These are phyloP conservation scores for Hericium erinaceus DNA, from an alignment of 768 basidiomycete species.

Conservation along the genomic window DNA sequence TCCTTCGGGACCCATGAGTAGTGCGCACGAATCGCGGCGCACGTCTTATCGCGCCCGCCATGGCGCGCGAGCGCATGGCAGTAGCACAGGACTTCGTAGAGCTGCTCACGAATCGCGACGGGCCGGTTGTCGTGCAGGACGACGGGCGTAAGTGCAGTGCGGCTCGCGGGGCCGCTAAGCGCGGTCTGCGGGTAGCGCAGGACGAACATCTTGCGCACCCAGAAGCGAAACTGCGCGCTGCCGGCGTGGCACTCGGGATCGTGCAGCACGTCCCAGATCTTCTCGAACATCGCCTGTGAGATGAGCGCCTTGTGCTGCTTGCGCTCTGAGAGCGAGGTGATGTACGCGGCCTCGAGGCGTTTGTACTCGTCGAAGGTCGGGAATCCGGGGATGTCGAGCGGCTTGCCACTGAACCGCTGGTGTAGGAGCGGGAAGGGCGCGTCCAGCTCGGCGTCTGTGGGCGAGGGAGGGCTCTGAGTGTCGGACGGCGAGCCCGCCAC, in stretches of 20 bases:
- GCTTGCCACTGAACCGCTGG: not conserved
- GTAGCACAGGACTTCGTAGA: constrained; percentile 58
- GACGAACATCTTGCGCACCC: constrained; percentile 15
- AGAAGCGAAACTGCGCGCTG: constrained; percentile 15
- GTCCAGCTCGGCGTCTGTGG: too few species aligned
- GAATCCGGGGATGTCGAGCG: constrained; percentile 9
- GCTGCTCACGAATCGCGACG: constrained; percentile 68
- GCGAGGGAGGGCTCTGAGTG: too few species aligned
- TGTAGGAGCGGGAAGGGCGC: not conserved
- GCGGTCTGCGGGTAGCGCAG: constrained; percentile 13
- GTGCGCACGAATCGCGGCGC: constrained; percentile 49
- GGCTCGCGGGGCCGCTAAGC: not conserved
- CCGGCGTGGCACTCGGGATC: constrained; percentile 9
- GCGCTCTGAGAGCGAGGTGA: constrained; percentile 12
- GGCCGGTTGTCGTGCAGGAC: constrained; percentile 65
- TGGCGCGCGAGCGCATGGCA: not conserved
- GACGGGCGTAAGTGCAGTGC: constrained; percentile 22
- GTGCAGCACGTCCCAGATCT: constrained; percentile 9
- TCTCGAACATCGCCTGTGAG: constrained; percentile 12
- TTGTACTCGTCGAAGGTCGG: constrained; percentile 13
- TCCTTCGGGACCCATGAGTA: constrained; percentile 86
- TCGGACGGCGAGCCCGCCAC: too few species aligned
- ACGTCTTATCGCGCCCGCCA: constrained; percentile 71
- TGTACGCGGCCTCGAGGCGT: constrained; percentile 11
- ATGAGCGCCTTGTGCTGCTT: constrained; percentile 15